Conservation (phyloP, 495 filamentous ascomycete species). For the Cercophora scortea region DNA sequence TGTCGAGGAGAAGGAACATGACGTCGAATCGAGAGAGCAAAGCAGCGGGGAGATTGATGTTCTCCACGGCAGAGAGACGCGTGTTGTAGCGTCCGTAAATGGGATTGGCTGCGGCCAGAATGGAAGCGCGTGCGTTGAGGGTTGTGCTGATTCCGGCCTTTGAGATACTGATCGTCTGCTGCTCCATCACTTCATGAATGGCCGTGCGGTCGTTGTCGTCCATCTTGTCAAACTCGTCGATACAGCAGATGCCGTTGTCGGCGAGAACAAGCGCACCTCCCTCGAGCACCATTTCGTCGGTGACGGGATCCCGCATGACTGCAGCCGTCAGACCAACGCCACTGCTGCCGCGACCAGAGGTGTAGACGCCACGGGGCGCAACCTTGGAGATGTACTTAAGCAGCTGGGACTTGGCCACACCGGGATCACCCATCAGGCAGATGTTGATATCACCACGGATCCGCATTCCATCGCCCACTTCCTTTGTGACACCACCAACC, state of each 20-base stretch:
- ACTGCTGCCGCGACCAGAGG: conserved; percentile 89
- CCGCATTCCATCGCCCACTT: conserved; percentile 95
- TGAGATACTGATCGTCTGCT: conserved; percentile 97
- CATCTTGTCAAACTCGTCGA: conserved; percentile 99
- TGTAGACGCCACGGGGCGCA: conserved; percentile 94
- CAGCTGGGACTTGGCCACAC: conserved; percentile 97
- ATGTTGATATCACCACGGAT: conserved; percentile 99
- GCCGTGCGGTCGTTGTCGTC: conserved; percentile 93
- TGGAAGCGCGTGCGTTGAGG: conserved; percentile 91
- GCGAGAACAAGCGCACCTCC: conserved; percentile 92
- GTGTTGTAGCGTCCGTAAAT: conserved; percentile 98
- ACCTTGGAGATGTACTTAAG: conserved; percentile 98
- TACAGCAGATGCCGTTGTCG: conserved; percentile 98
- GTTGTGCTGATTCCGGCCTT: conserved; percentile 97
- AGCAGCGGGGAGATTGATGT: conserved; percentile 95
- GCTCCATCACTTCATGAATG: conserved; percentile 99
- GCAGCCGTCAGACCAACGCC: conserved; percentile 96
- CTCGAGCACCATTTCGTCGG: conserved; percentile 97
- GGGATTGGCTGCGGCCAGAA: conserved; percentile 96
- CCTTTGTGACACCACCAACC: conserved; percentile 93
- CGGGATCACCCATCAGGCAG: conserved; percentile 97
- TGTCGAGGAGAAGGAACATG: conserved; percentile 93
- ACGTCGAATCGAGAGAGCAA: conserved; percentile 95
- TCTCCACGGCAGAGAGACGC: conserved; percentile 90
- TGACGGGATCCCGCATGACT: conserved; percentile 97